These are phyloP conservation scores for Trichoderma afroharzianum DNA, from an alignment of 2,329 filamentous ascomycete genomes.

Conservation along the genomic window DNA sequence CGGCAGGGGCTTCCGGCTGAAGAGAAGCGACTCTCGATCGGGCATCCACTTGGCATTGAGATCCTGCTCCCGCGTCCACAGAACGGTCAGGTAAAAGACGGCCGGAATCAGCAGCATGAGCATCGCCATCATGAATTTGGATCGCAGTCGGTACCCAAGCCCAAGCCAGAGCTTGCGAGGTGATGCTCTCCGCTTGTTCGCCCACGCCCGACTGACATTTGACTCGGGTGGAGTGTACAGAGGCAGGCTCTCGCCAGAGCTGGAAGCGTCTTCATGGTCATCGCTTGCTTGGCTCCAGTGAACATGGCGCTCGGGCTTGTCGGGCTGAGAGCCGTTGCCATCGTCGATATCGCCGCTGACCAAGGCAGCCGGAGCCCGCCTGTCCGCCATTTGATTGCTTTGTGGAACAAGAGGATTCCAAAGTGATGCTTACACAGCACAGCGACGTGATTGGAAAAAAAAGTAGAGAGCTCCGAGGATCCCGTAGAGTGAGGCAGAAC, in stretches of 20 bases:
- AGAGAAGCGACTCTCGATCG: conserved; percentile 43
- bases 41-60: conserved; percentile 47
- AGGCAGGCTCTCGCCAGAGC: conserved; percentile 3
- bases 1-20: conserved; percentile 47
- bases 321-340: background rate
- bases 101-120: conserved; percentile 29
- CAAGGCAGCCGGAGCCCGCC: background rate
- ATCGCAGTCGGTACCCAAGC: background rate
- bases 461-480: background rate
- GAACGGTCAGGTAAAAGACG: conserved; percentile 36
- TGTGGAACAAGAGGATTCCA: too few relatives aligned
- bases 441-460: background rate
- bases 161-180: conserved; percentile 13
- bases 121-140: conserved; percentile 34
- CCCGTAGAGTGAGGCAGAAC: background rate
- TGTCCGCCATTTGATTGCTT: background rate
- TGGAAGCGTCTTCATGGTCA: background rate
- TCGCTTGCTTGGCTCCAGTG: conserved; percentile 12
- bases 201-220: conserved; percentile 3
- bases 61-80: conserved; percentile 44
- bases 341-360: background rate
- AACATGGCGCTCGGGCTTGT: conserved; percentile 7
- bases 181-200: background rate
- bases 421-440: background rate
- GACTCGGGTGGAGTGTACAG: conserved; percentile 5